Percentiles rank a stretch among this genome's conserved stretches.
Evolutionary conservation across 768 basidiomycete genomes (phyloP).

Genomic region (Trichaptum fuscoviolaceum): DNA sequence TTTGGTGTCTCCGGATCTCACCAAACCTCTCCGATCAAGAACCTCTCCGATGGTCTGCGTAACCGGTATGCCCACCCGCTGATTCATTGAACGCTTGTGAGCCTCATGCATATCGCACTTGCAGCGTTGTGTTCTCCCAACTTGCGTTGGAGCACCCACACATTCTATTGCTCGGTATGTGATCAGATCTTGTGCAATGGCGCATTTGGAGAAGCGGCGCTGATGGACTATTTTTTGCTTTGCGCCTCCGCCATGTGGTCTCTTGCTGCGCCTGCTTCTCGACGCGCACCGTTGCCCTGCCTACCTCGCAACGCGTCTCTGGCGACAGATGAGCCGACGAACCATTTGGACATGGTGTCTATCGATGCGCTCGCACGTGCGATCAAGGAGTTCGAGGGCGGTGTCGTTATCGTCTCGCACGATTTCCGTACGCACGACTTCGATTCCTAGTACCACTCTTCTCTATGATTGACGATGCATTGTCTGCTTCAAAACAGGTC

Average conservation of each 20-base stretch:
- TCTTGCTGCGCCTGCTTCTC: not conserved
- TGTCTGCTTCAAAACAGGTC: slow-evolving; percentile 43
- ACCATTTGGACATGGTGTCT: slow-evolving; percentile 96
- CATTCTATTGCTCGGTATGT: slow-evolving; percentile 76
- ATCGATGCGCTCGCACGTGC: slow-evolving; percentile 94
- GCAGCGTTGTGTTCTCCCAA: slow-evolving; percentile 91
- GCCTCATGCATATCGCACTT: slow-evolving; percentile 3
- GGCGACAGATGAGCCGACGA: slow-evolving; percentile 81
- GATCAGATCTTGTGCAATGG: not conserved
- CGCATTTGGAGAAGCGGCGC: not conserved
- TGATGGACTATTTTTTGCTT: not conserved
- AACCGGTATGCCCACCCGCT: slow-evolving; percentile 61
- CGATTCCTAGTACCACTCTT: slow-evolving; percentile 8
- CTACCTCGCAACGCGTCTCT: slow-evolving; percentile 5
- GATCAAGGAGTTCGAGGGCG: slow-evolving; percentile 96
- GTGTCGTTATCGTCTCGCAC: slow-evolving; percentile 99
- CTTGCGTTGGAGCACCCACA: slow-evolving; percentile 97
- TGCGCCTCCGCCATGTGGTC: not conserved
- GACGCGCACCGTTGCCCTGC: not conserved
- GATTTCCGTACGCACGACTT: slow-evolving; percentile 79
- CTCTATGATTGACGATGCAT: slow-evolving; percentile 6
- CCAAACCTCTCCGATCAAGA: slow-evolving; percentile 90
- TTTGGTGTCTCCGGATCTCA: slow-evolving; percentile 94
- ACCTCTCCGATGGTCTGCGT: slow-evolving; percentile 91
- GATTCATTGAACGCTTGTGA: slow-evolving; percentile 1